Conservation (phyloP, 345 rosid genomes). For the Lepidium africanum region DNA sequence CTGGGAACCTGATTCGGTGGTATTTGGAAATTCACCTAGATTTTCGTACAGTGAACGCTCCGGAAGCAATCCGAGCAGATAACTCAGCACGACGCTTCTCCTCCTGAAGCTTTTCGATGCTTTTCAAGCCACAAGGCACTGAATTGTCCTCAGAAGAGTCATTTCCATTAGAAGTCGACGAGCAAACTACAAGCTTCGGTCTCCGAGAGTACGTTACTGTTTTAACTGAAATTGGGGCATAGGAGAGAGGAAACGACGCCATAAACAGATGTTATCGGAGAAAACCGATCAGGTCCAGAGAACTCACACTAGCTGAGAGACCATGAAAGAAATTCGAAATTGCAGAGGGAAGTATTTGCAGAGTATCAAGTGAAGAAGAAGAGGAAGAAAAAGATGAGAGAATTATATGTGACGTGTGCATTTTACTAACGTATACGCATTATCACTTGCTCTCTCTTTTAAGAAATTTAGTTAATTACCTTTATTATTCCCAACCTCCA, state of each 20-base stretch:
- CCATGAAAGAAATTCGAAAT: not conserved
- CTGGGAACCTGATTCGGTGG: not conserved
- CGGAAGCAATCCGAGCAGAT: conserved; percentile 76
- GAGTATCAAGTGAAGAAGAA: not conserved
- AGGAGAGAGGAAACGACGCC: conserved; percentile 30
- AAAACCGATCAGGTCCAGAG: not conserved
- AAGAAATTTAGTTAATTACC: not conserved
- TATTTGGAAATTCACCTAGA: conserved; percentile 39
- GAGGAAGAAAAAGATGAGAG: not conserved
- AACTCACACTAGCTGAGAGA: not conserved
- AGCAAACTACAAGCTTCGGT: conserved; percentile 22
- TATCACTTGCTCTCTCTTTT: conserved; percentile 5
- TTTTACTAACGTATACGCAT: conserved; percentile 23
- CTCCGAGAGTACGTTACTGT: conserved; percentile 22
- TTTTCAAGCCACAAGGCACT: conserved; percentile 32
- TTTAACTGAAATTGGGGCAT: conserved; percentile 13
- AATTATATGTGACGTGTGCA: conserved; percentile 15
- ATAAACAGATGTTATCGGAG: not conserved
- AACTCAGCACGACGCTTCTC: conserved; percentile 71
- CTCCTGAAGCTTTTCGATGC: conserved; percentile 39
- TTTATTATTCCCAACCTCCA: not conserved
- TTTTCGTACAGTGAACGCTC: conserved; percentile 62
- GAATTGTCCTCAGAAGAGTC: conserved; percentile 38
- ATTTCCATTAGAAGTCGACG: conserved; percentile 58
- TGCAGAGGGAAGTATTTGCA: not conserved